phyloP scores from a whole-genome alignment of 768 basidiomycete genomes.

The Porphyrellus cyaneotinctus region DNA sequence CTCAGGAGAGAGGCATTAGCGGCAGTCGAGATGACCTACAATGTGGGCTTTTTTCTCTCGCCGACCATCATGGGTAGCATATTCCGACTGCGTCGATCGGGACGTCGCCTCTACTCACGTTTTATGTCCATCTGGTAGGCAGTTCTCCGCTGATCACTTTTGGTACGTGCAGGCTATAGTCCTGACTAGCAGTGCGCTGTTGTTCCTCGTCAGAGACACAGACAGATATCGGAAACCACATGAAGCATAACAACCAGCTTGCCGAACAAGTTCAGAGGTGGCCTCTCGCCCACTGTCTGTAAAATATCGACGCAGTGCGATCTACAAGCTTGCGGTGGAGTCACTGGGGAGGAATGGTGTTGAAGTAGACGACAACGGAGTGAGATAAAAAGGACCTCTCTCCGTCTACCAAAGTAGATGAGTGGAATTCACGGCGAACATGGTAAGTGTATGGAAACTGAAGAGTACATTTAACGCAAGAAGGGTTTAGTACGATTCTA shows the following conservation, averaged over 20 bases:
- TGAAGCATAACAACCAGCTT: constrained; percentile 11
- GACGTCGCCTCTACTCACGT: constrained; percentile 19
- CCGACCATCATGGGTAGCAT: constrained; percentile 31
- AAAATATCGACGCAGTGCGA: no score
- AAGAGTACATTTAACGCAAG: no score
- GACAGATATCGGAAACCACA: constrained; percentile 14
- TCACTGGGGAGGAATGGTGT: no score
- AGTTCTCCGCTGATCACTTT: not conserved
- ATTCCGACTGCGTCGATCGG: constrained; percentile 22
- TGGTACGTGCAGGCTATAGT: constrained; percentile 12
- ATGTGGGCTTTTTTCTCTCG: constrained; percentile 20
- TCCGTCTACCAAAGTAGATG: no score
- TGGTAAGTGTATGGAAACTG: no score
- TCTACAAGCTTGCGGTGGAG: no score
- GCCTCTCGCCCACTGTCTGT: no score
- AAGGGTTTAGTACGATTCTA: no score
- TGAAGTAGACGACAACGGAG: no score
- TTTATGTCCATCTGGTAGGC: constrained; percentile 25
- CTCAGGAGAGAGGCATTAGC: constrained; percentile 29
- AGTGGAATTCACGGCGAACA: no score
- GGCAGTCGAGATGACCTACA: constrained; percentile 25
- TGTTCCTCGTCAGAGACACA: constrained; percentile 24
- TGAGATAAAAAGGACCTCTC: no score
- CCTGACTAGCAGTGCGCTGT: constrained; percentile 10
- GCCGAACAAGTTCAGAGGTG: no score